A percentile compares a stretch with the other conserved stretches of the same genome.
These are phyloP conservation scores for Plectosphaerella sp. DNA, from an alignment of 2,329 filamentous ascomycete species.

Conservation along the genomic window DNA sequence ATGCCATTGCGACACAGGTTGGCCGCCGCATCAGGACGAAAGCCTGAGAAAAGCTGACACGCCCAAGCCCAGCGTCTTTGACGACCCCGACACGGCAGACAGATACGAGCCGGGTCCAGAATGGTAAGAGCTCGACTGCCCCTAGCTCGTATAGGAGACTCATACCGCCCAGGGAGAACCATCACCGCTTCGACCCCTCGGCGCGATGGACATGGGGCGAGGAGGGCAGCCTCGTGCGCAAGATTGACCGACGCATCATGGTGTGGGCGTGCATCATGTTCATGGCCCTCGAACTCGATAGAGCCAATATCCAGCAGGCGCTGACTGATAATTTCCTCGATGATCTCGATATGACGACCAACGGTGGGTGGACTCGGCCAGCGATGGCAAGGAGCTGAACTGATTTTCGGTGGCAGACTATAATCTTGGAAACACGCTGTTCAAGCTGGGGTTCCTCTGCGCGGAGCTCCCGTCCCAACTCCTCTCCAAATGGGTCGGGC, in stretches of 20 bases:
- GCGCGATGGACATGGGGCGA: slow-evolving; percentile 37
- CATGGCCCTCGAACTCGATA: slow-evolving; percentile 41
- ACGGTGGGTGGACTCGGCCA: slow-evolving; percentile 24
- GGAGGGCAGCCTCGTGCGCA: slow-evolving; percentile 30
- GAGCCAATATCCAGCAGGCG: slow-evolving; percentile 37
- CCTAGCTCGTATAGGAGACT: background rate
- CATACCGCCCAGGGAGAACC: slow-evolving; percentile 27
- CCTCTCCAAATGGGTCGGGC: slow-evolving; percentile 45
- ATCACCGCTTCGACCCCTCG: slow-evolving; percentile 42
- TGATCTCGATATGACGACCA: slow-evolving; percentile 32
- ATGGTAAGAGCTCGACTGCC: too few species aligned
- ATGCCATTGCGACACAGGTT: slow-evolving; percentile 29
- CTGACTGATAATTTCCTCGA: slow-evolving; percentile 36
- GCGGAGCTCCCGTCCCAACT: slow-evolving; percentile 57
- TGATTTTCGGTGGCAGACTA: slow-evolving; percentile 25
- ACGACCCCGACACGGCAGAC: slow-evolving; percentile 27
- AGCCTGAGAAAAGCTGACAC: slow-evolving; percentile 12
- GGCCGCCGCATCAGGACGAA: too few species aligned
- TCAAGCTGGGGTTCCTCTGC: slow-evolving; percentile 43
- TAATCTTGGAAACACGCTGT: slow-evolving; percentile 45
- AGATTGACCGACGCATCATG: slow-evolving; percentile 32
- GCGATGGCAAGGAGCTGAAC: background rate
- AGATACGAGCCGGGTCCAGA: slow-evolving; percentile 26
- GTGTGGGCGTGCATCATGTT: slow-evolving; percentile 42
- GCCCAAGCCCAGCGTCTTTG: slow-evolving; percentile 28